A percentile compares a stretch with the other conserved stretches of the same genome.
Evolutionary conservation across 495 filamentous ascomycete genomes (phyloP).

Genomic region (Aspergillus biplanus): DNA sequence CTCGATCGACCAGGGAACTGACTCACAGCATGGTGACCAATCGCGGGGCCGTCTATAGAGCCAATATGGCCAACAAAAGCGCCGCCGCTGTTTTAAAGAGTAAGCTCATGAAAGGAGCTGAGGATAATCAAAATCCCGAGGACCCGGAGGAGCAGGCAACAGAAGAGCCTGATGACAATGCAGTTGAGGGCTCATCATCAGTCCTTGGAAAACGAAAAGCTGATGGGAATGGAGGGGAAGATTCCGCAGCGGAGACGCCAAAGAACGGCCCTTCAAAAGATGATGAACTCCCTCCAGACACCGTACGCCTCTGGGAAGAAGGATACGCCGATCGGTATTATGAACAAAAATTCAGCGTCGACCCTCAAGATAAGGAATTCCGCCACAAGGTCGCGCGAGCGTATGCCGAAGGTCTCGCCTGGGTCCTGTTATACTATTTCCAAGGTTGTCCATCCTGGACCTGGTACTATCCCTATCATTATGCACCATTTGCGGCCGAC

Average conservation of each 20-base stretch:
- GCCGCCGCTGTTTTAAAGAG: slow-evolving; percentile 88
- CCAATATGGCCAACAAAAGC: slow-evolving; percentile 90
- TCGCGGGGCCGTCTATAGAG: slow-evolving; percentile 70
- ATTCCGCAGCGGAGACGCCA: slow-evolving; percentile 59
- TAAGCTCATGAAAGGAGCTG: slow-evolving; percentile 62
- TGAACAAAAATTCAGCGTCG: slow-evolving; percentile 93
- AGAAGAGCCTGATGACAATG: slow-evolving; percentile 27
- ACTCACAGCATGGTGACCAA: slow-evolving; percentile 92
- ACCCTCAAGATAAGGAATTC: slow-evolving; percentile 80
- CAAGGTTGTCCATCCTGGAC: slow-evolving; percentile 98
- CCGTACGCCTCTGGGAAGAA: slow-evolving; percentile 89
- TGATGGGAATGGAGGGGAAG: slow-evolving; percentile 63
- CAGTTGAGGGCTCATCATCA: slow-evolving; percentile 40
- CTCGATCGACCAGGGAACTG: slow-evolving; percentile 62
- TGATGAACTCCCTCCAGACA: slow-evolving; percentile 72
- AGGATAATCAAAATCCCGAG: slow-evolving; percentile 24
- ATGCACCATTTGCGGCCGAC: slow-evolving; percentile 95
- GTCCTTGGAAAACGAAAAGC: slow-evolving; percentile 65
- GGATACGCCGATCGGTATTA: slow-evolving; percentile 97
- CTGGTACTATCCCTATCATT: slow-evolving; percentile 99
- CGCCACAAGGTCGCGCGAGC: slow-evolving; percentile 87
- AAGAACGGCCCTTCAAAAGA: slow-evolving; percentile 43
- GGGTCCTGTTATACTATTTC: slow-evolving; percentile 98
- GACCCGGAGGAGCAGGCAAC: slow-evolving; percentile 21
- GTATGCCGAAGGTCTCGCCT: slow-evolving; percentile 96